These are phyloP conservation scores for Debaryomyces prosopidis DNA, from an alignment of 805 yeast species.

Conservation along the genomic window DNA sequence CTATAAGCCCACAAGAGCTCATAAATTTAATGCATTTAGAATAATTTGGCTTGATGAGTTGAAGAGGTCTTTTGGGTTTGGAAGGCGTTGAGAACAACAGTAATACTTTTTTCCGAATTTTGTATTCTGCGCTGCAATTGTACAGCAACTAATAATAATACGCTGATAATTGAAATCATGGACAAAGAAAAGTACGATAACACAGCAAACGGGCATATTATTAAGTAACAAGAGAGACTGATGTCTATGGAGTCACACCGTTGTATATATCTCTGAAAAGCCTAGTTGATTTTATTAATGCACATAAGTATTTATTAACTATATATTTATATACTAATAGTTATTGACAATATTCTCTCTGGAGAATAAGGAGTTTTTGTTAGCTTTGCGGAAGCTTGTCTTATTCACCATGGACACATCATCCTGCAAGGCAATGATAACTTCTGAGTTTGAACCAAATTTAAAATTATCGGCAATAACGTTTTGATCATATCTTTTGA, in stretches of 20 bases:
- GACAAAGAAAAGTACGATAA: too few relatives aligned
- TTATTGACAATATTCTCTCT: not conserved
- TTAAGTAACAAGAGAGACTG: too few relatives aligned
- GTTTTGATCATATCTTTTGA: constrained; percentile 59
- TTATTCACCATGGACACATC: constrained; percentile 73
- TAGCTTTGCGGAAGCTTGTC: constrained; percentile 58
- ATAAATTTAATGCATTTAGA: constrained; percentile 62
- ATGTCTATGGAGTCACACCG: too few relatives aligned
- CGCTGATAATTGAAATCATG: too few relatives aligned
- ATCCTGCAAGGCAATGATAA: constrained; percentile 71
- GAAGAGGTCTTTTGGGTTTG: constrained; percentile 52
- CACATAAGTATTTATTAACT: not conserved
- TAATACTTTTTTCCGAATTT: too few relatives aligned
- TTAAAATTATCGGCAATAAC: constrained; percentile 79
- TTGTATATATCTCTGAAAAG: too few relatives aligned
- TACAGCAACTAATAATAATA: too few relatives aligned
- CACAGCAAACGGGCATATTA: too few relatives aligned
- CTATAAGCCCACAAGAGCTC: constrained; percentile 52
- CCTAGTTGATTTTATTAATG: too few relatives aligned
- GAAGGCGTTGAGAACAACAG: constrained; percentile 11
- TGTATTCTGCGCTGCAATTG: too few relatives aligned
- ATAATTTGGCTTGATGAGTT: constrained; percentile 62
- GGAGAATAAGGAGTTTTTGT: constrained; percentile 13
- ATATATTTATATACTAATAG: not conserved
- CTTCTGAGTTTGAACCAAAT: constrained; percentile 68